phyloP scores from a whole-genome alignment of 1,139 yeast genomes.

The Geotrichum klebahnii region DNA sequence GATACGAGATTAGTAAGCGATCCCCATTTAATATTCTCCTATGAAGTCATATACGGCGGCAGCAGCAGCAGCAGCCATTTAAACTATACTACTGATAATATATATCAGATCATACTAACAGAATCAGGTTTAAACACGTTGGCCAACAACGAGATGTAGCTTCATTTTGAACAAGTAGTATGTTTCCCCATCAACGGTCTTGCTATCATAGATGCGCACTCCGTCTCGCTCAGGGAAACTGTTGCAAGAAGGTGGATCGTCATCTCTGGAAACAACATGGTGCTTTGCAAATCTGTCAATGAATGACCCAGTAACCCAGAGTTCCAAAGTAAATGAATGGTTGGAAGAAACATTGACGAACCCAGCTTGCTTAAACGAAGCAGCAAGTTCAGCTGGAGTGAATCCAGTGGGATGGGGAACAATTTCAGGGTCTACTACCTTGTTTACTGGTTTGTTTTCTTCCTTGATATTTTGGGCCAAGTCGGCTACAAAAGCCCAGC shows the following conservation, averaged over 20 bases:
- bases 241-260: too few species aligned
- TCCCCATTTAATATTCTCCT: too few species aligned
- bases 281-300: conserved; percentile 20
- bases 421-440: conserved; percentile 8
- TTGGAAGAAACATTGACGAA: conserved; percentile 25
- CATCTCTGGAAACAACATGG: conserved; percentile 12
- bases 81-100: too few species aligned
- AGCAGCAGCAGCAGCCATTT: too few species aligned
- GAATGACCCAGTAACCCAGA: conserved; percentile 29
- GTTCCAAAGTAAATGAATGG: conserved; percentile 23
- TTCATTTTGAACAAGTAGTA: conserved; percentile 22
- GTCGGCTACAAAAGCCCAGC: conserved; percentile 32
- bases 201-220: conserved; percentile 15
- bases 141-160: conserved; percentile 25
- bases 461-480: conserved; percentile 15
- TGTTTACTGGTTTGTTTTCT: not conserved
- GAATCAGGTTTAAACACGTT: too few species aligned
- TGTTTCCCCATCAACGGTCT: conserved; percentile 21
- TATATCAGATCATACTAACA: too few species aligned
- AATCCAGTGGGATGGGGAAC: conserved; percentile 29
- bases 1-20: too few species aligned
- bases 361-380: conserved; percentile 27
- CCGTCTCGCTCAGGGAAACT: conserved; percentile 18
- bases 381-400: conserved; percentile 19
- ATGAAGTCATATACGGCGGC: too few species aligned